Base-by-base conservation (phyloP, 768 basidiomycete genomes). In the Saitozyma sp. region DNA sequence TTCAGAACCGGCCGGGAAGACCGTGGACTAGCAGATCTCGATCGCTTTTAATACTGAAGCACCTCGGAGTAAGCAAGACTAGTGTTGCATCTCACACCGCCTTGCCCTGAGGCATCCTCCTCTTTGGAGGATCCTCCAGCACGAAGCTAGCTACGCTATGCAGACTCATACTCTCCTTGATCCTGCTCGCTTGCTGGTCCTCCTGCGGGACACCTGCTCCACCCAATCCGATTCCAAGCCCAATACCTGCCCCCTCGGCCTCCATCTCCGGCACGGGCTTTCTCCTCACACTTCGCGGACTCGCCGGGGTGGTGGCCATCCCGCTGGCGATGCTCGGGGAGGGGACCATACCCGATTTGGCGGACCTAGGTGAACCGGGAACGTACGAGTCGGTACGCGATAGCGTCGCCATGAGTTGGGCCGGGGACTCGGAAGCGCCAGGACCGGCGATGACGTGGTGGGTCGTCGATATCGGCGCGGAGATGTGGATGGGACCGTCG, bases 121-220 rank as follows among this genome's bases (percentile, higher is more conserved):
- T 20, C 40, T 57, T 64, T 13, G 71, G 68, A 6, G 65, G 60
- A 53, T 72, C 74, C 17, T 74, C 76, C 45, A 71, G 46, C n/a
- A 71, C 66, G 53, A 71, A 70, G 46, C 70, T 69, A 9, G 67
- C 63, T 58, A 77, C 58, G 56, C 71, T 75, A n/a, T 59, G 61
- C 43, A 71, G 58, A 56, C 67, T 66, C 56, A 65, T 63, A 56
- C 61, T 67, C 54, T 58, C 61, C 46, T 68, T 53, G 61, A 62
- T 59, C 41, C 54, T 50, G 46, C 59, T 43, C 46, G 56, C 46
- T 14, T 13, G 16, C 50, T 6, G 41, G 9, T 16, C 20, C 49
- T 20, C 8, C 56, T 16, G 13, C 54, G 42, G 40, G 7, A 17
- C 55, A 9, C 13, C 55, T 19, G 38, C 3, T 4, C 39, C 38